Percentiles rank a stretch among this genome's conserved stretches.
Evolutionary conservation across 768 basidiomycete species (phyloP).

Genomic region (Suillus lakei): DNA sequence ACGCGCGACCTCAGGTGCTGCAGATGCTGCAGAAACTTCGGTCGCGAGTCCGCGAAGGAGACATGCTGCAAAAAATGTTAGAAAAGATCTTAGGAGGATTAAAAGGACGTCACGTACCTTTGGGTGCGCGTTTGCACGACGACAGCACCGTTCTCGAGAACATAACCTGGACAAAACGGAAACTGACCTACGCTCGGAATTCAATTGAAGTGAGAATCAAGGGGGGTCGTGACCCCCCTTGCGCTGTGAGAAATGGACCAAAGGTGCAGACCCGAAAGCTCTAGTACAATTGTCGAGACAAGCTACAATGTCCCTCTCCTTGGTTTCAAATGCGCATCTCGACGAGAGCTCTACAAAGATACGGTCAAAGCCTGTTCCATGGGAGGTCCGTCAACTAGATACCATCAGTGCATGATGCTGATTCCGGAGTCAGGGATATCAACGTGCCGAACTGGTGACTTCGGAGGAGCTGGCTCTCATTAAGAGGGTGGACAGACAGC

Average conservation of each 20-base stretch:
- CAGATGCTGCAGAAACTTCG: slow-evolving; percentile 30
- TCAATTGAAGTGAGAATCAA: not conserved
- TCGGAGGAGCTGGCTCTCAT: slow-evolving; percentile 85
- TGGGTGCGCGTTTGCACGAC: slow-evolving; percentile 36
- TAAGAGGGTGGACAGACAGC: slow-evolving; percentile 88
- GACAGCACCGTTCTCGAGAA: slow-evolving; percentile 39
- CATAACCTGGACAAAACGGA: slow-evolving; percentile 20
- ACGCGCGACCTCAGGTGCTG: slow-evolving; percentile 5
- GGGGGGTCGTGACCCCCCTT: slow-evolving; percentile 11
- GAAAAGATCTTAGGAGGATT: too few species aligned
- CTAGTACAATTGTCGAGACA: not conserved
- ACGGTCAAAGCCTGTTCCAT: slow-evolving; percentile 88
- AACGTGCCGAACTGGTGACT: slow-evolving; percentile 89
- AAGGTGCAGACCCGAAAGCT: slow-evolving; percentile 5
- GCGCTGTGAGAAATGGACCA: slow-evolving; percentile 6
- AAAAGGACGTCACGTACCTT: slow-evolving; percentile 25
- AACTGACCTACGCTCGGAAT: not conserved
- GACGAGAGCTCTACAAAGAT: slow-evolving; percentile 90
- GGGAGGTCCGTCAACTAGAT: slow-evolving; percentile 71
- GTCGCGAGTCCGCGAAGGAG: slow-evolving; percentile 50
- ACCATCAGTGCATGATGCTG: slow-evolving; percentile 11
- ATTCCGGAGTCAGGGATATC: slow-evolving; percentile 73
- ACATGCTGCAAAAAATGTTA: slow-evolving; percentile 5
- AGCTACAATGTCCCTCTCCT: slow-evolving; percentile 66
- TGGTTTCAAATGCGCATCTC: slow-evolving; percentile 83